Evolutionary conservation across 495 filamentous ascomycete genomes (phyloP).

Genomic region (Parachaetomium inaequale): DNA sequence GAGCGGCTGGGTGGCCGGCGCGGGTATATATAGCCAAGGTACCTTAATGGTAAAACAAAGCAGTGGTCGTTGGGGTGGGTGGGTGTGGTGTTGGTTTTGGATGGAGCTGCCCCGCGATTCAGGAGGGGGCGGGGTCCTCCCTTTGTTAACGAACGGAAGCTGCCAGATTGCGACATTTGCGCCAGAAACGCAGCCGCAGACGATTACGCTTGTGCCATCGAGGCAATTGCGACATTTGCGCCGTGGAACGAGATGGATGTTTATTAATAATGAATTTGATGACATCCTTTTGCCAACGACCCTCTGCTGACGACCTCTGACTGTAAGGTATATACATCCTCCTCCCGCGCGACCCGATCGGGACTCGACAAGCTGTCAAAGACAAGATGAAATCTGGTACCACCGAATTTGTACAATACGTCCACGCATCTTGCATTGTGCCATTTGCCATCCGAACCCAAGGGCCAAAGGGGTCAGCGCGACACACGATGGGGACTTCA

Average conservation of each 20-base stretch:
- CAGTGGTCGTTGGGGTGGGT: background rate
- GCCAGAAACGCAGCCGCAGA: background rate
- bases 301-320: too few relatives aligned
- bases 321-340: too few relatives aligned
- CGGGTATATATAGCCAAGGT: background rate
- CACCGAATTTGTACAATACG: too few relatives aligned
- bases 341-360: too few relatives aligned
- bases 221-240: background rate
- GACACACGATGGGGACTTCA: background rate
- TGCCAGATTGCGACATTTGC: slow-evolving; percentile 15
- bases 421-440: background rate
- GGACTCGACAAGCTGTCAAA: too few relatives aligned
- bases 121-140: slow-evolving; percentile 3
- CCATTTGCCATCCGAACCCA: background rate
- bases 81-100: slow-evolving; percentile 3
- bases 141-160: background rate
- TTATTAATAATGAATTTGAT: slow-evolving; percentile 14
- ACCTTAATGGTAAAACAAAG: background rate
- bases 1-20: background rate
- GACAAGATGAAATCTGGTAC: too few relatives aligned
- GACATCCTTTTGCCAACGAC: too few relatives aligned
- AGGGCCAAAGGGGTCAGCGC: background rate
- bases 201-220: background rate
- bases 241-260: background rate
- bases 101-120: slow-evolving; percentile 6